phyloP scores from a whole-genome alignment of 495 filamentous ascomycete genomes.

The Xylaria palmicola region DNA sequence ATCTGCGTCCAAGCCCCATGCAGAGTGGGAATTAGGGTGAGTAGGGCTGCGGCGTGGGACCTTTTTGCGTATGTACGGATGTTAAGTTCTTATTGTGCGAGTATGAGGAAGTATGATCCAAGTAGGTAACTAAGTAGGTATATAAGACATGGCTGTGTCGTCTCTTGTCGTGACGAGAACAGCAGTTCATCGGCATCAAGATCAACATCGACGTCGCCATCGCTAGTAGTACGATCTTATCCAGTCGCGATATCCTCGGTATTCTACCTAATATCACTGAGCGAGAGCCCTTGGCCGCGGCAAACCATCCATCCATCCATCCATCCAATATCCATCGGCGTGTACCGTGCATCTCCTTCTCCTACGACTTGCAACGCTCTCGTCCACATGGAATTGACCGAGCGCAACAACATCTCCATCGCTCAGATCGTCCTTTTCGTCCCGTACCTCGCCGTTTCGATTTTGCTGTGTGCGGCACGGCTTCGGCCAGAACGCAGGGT shows the following conservation, averaged over 20 bases:
- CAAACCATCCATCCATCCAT: background rate
- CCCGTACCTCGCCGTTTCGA: conserved; percentile 26
- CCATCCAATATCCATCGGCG: background rate
- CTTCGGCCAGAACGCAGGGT: conserved; percentile 34
- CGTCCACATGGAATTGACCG: conserved; percentile 23
- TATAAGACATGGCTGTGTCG: conserved; percentile 5
- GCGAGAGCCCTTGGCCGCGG: background rate
- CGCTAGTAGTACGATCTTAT: background rate
- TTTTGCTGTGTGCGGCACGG: conserved; percentile 33
- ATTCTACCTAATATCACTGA: too few species aligned
- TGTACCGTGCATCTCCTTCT: background rate
- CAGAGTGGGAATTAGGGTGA: background rate
- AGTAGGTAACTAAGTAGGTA: background rate
- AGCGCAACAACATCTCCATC: conserved; percentile 34
- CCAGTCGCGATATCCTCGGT: too few species aligned
- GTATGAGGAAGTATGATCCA: too few species aligned
- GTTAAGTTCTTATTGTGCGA: too few species aligned
- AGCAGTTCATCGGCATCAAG: background rate
- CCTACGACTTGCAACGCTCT: background rate
- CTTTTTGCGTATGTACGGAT: too few species aligned
- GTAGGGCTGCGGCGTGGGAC: background rate
- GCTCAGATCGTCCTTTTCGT: conserved; percentile 32
- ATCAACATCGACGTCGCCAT: background rate
- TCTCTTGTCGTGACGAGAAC: background rate
- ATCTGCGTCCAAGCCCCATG: background rate